Conservation (phyloP, 2,329 filamentous ascomycete species). For the Alternaria viburni region DNA sequence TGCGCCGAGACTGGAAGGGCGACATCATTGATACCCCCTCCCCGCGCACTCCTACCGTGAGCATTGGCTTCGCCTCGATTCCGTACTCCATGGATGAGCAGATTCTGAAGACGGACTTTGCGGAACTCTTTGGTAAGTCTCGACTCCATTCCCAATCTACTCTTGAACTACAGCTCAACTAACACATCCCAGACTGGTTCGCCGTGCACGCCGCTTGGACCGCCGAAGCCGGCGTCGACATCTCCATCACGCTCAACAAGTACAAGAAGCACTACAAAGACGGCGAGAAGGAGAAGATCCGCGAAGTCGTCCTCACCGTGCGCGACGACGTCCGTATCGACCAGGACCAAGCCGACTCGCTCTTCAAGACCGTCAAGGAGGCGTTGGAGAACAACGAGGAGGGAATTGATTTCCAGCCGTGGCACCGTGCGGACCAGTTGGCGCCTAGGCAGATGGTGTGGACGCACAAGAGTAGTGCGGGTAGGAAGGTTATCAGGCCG, state of each 20-base stretch:
- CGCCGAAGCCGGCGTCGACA: slow-evolving; percentile 53
- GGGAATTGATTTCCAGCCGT: slow-evolving; percentile 50
- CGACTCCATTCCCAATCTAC: no score
- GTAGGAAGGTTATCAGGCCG: slow-evolving; percentile 54
- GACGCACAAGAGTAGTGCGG: slow-evolving; percentile 50
- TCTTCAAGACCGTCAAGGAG: slow-evolving; percentile 50
- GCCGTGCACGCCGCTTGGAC: slow-evolving; percentile 58
- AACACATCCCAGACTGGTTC: slow-evolving; percentile 49
- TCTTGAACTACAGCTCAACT: neutral
- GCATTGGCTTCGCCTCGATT: slow-evolving; percentile 55
- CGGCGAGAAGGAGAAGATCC: slow-evolving; percentile 54
- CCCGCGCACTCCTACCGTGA: slow-evolving; percentile 54
- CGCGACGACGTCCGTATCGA: slow-evolving; percentile 55
- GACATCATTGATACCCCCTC: slow-evolving; percentile 56
- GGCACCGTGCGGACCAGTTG: slow-evolving; percentile 53
- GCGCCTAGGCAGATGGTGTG: slow-evolving; percentile 56
- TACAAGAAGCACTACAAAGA: slow-evolving; percentile 51
- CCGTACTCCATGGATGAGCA: slow-evolving; percentile 56
- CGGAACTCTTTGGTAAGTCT: slow-evolving; percentile 49
- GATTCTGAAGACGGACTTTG: slow-evolving; percentile 55
- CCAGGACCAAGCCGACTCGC: slow-evolving; percentile 51
- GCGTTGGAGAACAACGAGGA: slow-evolving; percentile 51
- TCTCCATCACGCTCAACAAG: slow-evolving; percentile 55
- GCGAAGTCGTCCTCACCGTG: slow-evolving; percentile 56
- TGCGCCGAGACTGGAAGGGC: slow-evolving; percentile 57